These are phyloP conservation scores for Calocybe cyanea DNA, from an alignment of 768 basidiomycete species.

Conservation along the genomic window DNA sequence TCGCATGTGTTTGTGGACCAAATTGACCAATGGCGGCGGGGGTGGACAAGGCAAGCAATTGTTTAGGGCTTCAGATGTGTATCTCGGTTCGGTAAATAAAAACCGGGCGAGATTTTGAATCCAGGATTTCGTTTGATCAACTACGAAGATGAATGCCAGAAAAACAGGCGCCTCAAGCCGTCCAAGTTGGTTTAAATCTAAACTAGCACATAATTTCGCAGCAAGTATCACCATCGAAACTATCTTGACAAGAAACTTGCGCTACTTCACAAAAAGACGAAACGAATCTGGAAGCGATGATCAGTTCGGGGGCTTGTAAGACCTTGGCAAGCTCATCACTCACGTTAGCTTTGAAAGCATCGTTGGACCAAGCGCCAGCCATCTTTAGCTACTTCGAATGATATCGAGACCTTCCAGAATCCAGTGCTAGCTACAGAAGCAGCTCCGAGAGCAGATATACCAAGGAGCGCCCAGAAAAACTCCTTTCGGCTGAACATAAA, in stretches of 20 bases:
- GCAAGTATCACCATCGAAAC: too few species aligned
- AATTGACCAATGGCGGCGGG: not conserved
- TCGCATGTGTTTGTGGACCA: not conserved
- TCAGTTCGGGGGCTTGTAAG: too few species aligned
- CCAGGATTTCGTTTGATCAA: not conserved
- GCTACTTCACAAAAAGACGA: too few species aligned
- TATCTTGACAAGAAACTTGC: not conserved
- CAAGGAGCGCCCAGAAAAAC: conserved; percentile 7
- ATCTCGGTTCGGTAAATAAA: not conserved
- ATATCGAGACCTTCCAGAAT: conserved; percentile 11
- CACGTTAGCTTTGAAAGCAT: too few species aligned
- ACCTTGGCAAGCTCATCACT: not conserved
- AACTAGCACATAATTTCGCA: not conserved
- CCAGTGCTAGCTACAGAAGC: conserved; percentile 4
- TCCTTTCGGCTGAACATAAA: conserved; percentile 5
- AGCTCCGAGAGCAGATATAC: conserved; percentile 1
- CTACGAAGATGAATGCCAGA: too few species aligned
- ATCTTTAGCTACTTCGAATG: conserved; percentile 1
- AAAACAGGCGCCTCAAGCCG: too few species aligned
- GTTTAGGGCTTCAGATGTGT: not conserved
- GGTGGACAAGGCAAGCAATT: not conserved
- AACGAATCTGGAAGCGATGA: too few species aligned
- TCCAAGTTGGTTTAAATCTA: too few species aligned
- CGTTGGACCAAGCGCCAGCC: not conserved
- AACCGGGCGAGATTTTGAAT: not conserved